These are phyloP conservation scores for Alternaria sp. DNA, from an alignment of 2,329 filamentous ascomycete species.

Conservation along the genomic window DNA sequence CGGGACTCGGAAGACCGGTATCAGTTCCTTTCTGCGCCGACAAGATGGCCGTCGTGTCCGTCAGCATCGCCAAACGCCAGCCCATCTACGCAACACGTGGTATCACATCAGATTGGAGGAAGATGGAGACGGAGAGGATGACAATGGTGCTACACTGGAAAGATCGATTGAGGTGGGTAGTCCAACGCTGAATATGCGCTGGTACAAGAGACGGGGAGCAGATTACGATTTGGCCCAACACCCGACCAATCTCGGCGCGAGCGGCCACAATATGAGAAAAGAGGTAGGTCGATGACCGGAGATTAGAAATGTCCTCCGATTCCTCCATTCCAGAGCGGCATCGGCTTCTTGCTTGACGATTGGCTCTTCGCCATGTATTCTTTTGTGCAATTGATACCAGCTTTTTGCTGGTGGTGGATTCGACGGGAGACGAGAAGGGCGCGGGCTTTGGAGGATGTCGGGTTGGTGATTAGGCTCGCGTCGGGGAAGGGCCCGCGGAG, in stretches of 20 bases:
- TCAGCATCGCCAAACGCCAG: not conserved
- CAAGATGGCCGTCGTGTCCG: not conserved
- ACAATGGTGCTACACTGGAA: not conserved
- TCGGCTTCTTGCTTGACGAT: not conserved
- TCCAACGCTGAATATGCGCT: not conserved
- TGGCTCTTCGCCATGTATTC: not conserved
- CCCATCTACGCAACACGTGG: not conserved
- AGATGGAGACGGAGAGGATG: not conserved
- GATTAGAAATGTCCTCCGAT: fast-evolving
- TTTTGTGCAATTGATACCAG: too few species aligned
- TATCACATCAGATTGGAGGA: not conserved
- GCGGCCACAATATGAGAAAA: not conserved
- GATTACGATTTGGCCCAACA: not conserved
- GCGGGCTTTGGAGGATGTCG: not conserved
- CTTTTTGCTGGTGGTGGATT: too few species aligned
- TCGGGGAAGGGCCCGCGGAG: not conserved
- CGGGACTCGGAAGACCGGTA: not conserved
- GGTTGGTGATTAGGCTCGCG: not conserved
- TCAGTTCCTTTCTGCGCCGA: not conserved
- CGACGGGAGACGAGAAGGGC: not conserved
- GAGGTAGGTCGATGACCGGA: not conserved
- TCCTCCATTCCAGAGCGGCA: not conserved
- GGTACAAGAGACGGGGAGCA: not conserved
- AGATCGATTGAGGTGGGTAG: not conserved
- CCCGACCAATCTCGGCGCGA: fast-evolving